A percentile compares a stretch with the other conserved stretches of the same genome.
These are phyloP conservation scores for Didymella pinodella DNA, from an alignment of 2,329 filamentous ascomycete genomes.

Conservation along the genomic window DNA sequence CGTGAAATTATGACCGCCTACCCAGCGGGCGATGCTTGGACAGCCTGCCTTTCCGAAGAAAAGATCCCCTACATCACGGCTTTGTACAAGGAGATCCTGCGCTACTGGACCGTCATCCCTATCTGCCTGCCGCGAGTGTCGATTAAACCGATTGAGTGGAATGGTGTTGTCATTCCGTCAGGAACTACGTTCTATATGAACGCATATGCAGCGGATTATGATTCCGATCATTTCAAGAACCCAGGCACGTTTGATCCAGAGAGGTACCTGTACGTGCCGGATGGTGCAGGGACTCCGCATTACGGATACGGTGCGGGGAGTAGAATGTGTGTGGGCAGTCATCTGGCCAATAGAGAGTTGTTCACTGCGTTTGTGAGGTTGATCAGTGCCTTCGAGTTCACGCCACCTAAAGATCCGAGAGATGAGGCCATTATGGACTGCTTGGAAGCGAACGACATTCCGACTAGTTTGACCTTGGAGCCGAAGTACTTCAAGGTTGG, in stretches of 20 bases:
- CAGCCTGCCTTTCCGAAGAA: conserved; percentile 74
- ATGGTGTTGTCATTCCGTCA: conserved; percentile 72
- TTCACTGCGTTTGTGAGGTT: conserved; percentile 59
- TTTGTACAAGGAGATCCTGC: conserved; percentile 77
- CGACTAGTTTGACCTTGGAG: conserved; percentile 59
- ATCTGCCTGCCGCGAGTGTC: conserved; percentile 77
- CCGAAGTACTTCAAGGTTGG: conserved; percentile 61
- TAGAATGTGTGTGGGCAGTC: conserved; percentile 58
- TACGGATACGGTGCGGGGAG: conserved; percentile 59
- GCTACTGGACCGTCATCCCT: conserved; percentile 81
- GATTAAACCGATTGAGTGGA: conserved; percentile 75
- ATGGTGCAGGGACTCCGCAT: conserved; percentile 58
- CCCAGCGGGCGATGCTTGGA: conserved; percentile 78
- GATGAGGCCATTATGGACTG: conserved; percentile 56
- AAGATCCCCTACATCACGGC: conserved; percentile 80
- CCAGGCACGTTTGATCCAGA: conserved; percentile 73
- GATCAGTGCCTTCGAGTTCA: conserved; percentile 58
- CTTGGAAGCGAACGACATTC: conserved; percentile 56
- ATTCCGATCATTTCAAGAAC: conserved; percentile 71
- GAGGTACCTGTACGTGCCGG: conserved; percentile 65
- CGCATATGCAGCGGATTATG: conserved; percentile 78
- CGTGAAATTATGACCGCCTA: conserved; percentile 75
- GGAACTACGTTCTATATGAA: conserved; percentile 83
- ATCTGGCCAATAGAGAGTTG: conserved; percentile 53
- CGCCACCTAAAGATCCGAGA: conserved; percentile 50